Percentiles rank a stretch among this genome's conserved stretches.
Conservation (phyloP, 2,329 filamentous ascomycete genomes). For the Teratosphaeria zuluensis region DNA sequence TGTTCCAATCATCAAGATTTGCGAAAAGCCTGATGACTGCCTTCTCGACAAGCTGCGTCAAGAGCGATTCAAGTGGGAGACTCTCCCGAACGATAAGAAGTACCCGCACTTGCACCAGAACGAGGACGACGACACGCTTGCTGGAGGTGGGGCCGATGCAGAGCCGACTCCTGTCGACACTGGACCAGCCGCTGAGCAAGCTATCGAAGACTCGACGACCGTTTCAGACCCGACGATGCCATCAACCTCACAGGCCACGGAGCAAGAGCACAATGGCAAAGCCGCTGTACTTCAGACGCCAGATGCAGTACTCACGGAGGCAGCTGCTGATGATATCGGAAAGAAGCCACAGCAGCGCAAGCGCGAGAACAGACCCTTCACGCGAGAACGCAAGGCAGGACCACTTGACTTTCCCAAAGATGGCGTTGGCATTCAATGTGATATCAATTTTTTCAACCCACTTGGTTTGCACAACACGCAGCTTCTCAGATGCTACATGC, state of each 20-base stretch:
- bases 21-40: conserved; percentile 55
- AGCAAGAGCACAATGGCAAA: background rate
- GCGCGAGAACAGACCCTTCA: conserved; percentile 26
- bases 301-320: background rate
- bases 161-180: background rate
- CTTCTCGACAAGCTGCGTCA: conserved; percentile 53
- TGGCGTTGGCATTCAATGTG: conserved; percentile 74
- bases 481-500: conserved; percentile 73
- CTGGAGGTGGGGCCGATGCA: background rate
- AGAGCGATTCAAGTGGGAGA: conserved; percentile 64
- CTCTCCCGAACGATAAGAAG: conserved; percentile 37
- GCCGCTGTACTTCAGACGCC: background rate
- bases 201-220: background rate
- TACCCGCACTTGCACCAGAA: conserved; percentile 24
- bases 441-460: conserved; percentile 84
- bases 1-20: conserved; percentile 82
- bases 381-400: conserved; percentile 36
- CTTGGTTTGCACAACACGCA: conserved; percentile 76
- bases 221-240: background rate
- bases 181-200: background rate
- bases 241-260: background rate
- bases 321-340: background rate
- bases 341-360: background rate
- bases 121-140: conserved; percentile 6
- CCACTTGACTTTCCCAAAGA: conserved; percentile 67